These are phyloP conservation scores for Steccherinum ochraceum DNA, from an alignment of 768 basidiomycete species.

Conservation along the genomic window DNA sequence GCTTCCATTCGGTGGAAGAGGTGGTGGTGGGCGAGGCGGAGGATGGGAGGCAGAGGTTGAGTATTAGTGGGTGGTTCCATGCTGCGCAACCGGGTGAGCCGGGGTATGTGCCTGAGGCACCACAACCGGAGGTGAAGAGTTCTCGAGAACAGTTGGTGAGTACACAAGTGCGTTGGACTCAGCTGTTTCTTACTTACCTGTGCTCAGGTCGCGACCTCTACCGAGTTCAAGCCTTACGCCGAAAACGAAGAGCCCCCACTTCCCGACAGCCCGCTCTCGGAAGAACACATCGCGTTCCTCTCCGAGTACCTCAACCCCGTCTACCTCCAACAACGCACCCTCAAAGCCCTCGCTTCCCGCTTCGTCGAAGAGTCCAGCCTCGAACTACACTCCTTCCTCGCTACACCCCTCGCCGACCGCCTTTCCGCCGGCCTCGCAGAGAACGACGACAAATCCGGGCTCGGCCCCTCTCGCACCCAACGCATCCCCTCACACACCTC, in stretches of 20 bases:
- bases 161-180: conserved; percentile 12
- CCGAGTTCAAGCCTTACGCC: conserved; percentile 44
- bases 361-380: conserved; percentile 86
- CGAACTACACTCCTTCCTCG: conserved; percentile 84
- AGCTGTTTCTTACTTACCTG: not conserved
- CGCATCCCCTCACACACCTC: conserved; percentile 62
- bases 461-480: conserved; percentile 41
- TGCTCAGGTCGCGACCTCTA: conserved; percentile 56
- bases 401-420: conserved; percentile 54
- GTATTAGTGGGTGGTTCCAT: conserved; percentile 98
- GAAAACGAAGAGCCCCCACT: conserved; percentile 39
- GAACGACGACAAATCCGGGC: conserved; percentile 57
- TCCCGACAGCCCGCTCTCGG: conserved; percentile 47
- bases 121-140: conserved; percentile 50
- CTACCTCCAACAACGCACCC: conserved; percentile 78
- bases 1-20: conserved; percentile 96
- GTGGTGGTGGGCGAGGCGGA: conserved; percentile 78
- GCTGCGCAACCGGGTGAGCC: conserved; percentile 87
- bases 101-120: conserved; percentile 58
- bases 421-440: conserved; percentile 63
- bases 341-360: conserved; percentile 70
- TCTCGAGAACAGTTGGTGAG: conserved; percentile 91
- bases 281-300: conserved; percentile 65
- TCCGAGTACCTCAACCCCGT: conserved; percentile 82
- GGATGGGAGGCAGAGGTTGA: conserved; percentile 70